These are phyloP conservation scores for Hirsutella rhossiliensis DNA, from an alignment of 2,329 filamentous ascomycete genomes.

Conservation along the genomic window DNA sequence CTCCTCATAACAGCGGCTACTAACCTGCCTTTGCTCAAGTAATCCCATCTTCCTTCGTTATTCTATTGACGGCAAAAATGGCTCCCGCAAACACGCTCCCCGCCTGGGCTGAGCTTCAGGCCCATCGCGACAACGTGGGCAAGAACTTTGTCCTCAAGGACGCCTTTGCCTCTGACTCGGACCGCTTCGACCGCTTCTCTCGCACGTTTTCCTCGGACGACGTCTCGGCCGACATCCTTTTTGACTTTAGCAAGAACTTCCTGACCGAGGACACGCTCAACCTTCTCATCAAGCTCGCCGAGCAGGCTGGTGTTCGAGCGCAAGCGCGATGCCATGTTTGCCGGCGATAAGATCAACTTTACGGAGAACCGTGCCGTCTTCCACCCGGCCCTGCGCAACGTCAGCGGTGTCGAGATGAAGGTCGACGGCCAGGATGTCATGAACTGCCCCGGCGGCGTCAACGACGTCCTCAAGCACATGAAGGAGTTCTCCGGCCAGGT, in stretches of 20 bases:
- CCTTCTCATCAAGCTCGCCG: slow-evolving; percentile 77
- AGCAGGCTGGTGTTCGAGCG: slow-evolving; percentile 84
- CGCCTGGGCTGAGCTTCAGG: slow-evolving; percentile 82
- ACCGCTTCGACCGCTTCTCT: slow-evolving; percentile 84
- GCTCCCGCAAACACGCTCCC: slow-evolving; percentile 75
- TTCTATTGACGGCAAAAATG: slow-evolving; percentile 32
- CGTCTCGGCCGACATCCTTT: slow-evolving; percentile 80
- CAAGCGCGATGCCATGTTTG: slow-evolving; percentile 95
- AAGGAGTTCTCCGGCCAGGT: slow-evolving; percentile 96
- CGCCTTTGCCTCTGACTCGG: slow-evolving; percentile 76
- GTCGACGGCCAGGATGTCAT: slow-evolving; percentile 92
- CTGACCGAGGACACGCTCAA: slow-evolving; percentile 83
- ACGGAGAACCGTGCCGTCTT: slow-evolving; percentile 94
- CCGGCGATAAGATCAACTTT: slow-evolving; percentile 98
- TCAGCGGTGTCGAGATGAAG: slow-evolving; percentile 66
- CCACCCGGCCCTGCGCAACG: slow-evolving; percentile 88
- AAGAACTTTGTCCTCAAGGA: slow-evolving; percentile 89
- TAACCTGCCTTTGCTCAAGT: no score
- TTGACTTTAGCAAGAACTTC: slow-evolving; percentile 99
- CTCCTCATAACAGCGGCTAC: no score
- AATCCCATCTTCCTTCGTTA: background rate
- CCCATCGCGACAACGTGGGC: slow-evolving; percentile 76
- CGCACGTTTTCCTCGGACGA: slow-evolving; percentile 73
- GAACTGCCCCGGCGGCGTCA: slow-evolving; percentile 76
- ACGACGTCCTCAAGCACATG: slow-evolving; percentile 89